Base-by-base conservation (phyloP, 139 green algal genomes). In the Edaphochlamys debaryana region DNA sequence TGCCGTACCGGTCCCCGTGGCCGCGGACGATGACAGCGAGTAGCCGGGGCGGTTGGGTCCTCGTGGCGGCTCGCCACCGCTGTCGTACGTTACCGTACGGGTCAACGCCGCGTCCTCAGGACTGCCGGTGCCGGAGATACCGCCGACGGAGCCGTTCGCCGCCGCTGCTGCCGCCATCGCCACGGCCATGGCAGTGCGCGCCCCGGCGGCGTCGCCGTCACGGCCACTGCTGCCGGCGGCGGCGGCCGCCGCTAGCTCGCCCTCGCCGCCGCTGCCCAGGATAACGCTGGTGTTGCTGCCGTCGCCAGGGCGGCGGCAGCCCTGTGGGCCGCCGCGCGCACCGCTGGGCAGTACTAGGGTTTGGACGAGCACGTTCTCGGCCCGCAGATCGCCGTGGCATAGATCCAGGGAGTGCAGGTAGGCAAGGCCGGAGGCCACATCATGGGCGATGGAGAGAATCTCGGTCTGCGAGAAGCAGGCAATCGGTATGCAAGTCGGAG, bases 361-460 rank as follows among this genome's bases (percentile, higher is more conserved):
- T 32, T 91, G 90, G 8, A 94, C 58, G 85, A 95, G 62, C 34
- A 95, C 91, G 71, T 96, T 96, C 11, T 88, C 79, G 8, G 90
- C 85, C 73, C 96, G 96, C 22, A 96, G 79, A 79, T 96, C 93
- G 56, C 91, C 85, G 77, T 96, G 93, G 5, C 76, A 82, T 8
- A 82, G 76, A 32, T 82, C 76, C 62, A 82, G 63, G 8, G 76
- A 75, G 27, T 84, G 78, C 23, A 84, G 78, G 64, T 84, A 76
- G 17, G 62, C 25, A 4, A 84, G 64, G 38, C 78, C 78, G 9
- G 66, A 58, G 4, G 78, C 78, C 0, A 84, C 66, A 48, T 84
- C 78, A 4, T 58, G 34, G 1, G 78, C 78, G 30, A 84, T 69
- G 0, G 78, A 36, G 9, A 84, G 48, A 0, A 76, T 27, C 13